A percentile compares a stretch with the other conserved stretches of the same genome.
Conservation (phyloP, 805 yeast species). For the Candida odintsovae region DNA sequence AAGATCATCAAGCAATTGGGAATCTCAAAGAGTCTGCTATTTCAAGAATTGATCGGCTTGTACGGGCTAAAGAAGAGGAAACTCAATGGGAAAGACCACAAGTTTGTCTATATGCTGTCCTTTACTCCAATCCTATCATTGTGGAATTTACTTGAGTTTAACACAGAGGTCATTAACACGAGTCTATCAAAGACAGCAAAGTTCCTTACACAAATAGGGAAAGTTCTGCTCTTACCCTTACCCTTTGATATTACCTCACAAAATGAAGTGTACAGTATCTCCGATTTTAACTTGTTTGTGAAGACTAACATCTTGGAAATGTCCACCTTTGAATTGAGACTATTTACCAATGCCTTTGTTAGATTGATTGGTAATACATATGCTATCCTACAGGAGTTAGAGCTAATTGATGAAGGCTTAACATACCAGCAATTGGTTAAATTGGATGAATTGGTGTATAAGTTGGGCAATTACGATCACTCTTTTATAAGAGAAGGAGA, state of each 20-base stretch:
- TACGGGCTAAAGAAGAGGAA: conserved; percentile 16
- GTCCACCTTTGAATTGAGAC: conserved; percentile 9
- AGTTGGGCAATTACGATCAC: conserved; percentile 17
- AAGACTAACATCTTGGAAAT: conserved; percentile 12
- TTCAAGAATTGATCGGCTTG: conserved; percentile 20
- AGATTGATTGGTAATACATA: conserved; percentile 13
- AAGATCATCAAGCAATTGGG: conserved; percentile 18
- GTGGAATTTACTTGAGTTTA: conserved; percentile 11
- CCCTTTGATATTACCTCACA: conserved; percentile 11
- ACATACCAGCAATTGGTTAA: conserved; percentile 11
- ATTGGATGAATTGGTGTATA: conserved; percentile 20
- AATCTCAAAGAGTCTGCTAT: conserved; percentile 17
- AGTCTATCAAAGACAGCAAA: conserved; percentile 14
- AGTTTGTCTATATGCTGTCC: conserved; percentile 13
- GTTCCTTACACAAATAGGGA: conserved; percentile 13
- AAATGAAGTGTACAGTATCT: neutral
- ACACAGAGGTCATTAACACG: conserved; percentile 13
- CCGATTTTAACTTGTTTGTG: conserved; percentile 5
- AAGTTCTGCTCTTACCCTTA: conserved; percentile 10
- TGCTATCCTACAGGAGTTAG: conserved; percentile 8
- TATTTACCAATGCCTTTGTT: conserved; percentile 9
- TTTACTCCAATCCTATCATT: conserved; percentile 20
- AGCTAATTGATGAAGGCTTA: conserved; percentile 8
- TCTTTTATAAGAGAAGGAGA: neutral
- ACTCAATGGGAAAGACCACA: conserved; percentile 7